Conservation (phyloP, 2,329 filamentous ascomycete genomes). For the Endocalyx cinctus region DNA sequence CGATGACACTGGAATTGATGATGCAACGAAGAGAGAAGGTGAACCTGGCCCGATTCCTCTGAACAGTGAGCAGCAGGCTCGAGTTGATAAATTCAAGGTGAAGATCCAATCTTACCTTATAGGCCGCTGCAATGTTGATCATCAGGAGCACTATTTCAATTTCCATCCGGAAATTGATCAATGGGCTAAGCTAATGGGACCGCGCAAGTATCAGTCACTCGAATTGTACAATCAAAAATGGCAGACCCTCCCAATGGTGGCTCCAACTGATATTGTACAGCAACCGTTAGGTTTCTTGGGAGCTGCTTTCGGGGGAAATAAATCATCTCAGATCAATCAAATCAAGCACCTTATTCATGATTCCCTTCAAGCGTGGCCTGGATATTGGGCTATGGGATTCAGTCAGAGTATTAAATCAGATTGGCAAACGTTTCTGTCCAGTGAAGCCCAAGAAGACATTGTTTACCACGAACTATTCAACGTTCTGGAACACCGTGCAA, state of each 20-base stretch:
- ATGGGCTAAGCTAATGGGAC: conserved; percentile 19
- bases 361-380: conserved; percentile 20
- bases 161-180: conserved; percentile 20
- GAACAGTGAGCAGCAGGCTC: conserved; percentile 11
- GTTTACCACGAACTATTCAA: conserved; percentile 24
- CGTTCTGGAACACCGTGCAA: conserved; percentile 23
- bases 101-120: conserved; percentile 15
- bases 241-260: conserved; percentile 6
- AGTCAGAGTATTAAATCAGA: conserved; percentile 11
- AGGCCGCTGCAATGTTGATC: conserved; percentile 9
- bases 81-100: conserved; percentile 7
- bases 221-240: conserved; percentile 17
- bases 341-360: conserved; percentile 22
- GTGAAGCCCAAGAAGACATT: conserved; percentile 5
- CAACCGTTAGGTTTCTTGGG: conserved; percentile 17
- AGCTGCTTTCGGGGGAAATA: conserved; percentile 23
- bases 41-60: conserved; percentile 12
- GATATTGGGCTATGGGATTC: conserved; percentile 16
- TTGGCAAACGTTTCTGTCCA: conserved; percentile 12
- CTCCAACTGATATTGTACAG: background rate
- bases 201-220: conserved; percentile 14
- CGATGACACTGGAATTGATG: conserved; percentile 9
- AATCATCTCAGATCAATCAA: conserved; percentile 21
- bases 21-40: background rate
- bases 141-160: conserved; percentile 19